phyloP scores from a whole-genome alignment of 495 filamentous ascomycete genomes.

The Lasiosphaeria ovina region DNA sequence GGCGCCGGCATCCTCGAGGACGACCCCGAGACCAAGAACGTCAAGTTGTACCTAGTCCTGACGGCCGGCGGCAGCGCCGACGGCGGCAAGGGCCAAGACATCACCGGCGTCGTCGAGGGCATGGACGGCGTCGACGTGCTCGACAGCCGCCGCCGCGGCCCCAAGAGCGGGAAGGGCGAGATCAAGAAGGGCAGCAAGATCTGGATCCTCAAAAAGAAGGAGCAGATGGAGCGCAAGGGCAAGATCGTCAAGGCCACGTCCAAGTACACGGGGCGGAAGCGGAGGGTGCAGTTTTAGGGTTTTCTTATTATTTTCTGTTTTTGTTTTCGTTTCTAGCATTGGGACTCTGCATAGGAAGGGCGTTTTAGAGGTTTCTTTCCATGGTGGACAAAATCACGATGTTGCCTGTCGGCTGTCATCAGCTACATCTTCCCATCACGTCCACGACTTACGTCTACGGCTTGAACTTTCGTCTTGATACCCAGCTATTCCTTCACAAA shows the following conservation, averaged over 20 bases:
- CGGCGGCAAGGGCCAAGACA: conserved; percentile 64
- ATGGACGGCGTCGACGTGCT: conserved; percentile 87
- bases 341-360: conserved; percentile 9
- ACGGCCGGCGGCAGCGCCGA: conserved; percentile 82
- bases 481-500: not conserved
- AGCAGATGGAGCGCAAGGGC: conserved; percentile 89
- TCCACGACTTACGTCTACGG: not conserved
- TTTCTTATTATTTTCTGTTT: not conserved
- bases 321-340: conserved; percentile 2
- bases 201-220: conserved; percentile 95
- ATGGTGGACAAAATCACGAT: not conserved
- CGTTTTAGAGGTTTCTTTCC: conserved; percentile 16
- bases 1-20: conserved; percentile 93
- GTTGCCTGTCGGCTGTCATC: not conserved
- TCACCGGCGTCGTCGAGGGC: conserved; percentile 78
- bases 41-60: conserved; percentile 89
- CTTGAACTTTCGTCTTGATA: conserved; percentile 7
- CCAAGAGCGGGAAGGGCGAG: conserved; percentile 47
- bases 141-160: conserved; percentile 61
- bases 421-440: not conserved
- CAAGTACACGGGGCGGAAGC: conserved; percentile 89
- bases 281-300: conserved; percentile 55
- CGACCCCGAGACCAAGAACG: conserved; percentile 91
- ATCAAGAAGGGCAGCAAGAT: conserved; percentile 76
- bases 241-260: conserved; percentile 87